A percentile compares a stretch with the other conserved stretches of the same genome.
Evolutionary conservation across 768 basidiomycete genomes (phyloP).

Genomic region (Boletus rubropictus): DNA sequence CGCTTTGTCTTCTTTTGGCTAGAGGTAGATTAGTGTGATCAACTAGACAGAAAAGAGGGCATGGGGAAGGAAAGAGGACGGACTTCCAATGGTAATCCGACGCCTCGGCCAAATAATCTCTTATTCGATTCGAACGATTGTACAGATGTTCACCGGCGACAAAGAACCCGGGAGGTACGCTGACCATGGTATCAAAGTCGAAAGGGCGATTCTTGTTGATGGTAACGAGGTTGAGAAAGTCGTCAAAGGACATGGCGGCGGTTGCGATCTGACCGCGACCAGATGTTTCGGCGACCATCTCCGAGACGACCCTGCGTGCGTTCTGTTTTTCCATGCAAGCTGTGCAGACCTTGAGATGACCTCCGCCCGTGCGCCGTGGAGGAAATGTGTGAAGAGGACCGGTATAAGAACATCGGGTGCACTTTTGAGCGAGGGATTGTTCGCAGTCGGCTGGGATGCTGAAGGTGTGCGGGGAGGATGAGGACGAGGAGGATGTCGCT

Average conservation of each 20-base stretch:
- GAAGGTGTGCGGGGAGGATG: constrained; percentile 20
- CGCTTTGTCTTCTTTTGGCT: constrained; percentile 34
- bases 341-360: constrained; percentile 31
- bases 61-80: constrained; percentile 3
- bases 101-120: constrained; percentile 31
- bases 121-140: constrained; percentile 33
- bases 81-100: constrained; percentile 35
- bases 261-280: constrained; percentile 32
- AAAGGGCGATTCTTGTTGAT: constrained; percentile 30
- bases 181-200: constrained; percentile 34
- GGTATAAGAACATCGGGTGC: constrained; percentile 29
- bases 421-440: constrained; percentile 25
- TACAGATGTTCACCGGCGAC: constrained; percentile 31
- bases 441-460: constrained; percentile 13
- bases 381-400: constrained; percentile 27
- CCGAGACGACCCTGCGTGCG: constrained; percentile 29
- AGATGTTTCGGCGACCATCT: constrained; percentile 25
- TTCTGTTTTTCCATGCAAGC: constrained; percentile 32
- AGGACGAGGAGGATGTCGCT: constrained; percentile 21
- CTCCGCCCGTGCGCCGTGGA: constrained; percentile 27
- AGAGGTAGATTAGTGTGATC: neutral
- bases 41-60: neutral
- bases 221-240: constrained; percentile 30
- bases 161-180: constrained; percentile 28
- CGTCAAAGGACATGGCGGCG: constrained; percentile 31